Base-by-base conservation (phyloP, 768 basidiomycete genomes). In the Mycena maculata region DNA sequence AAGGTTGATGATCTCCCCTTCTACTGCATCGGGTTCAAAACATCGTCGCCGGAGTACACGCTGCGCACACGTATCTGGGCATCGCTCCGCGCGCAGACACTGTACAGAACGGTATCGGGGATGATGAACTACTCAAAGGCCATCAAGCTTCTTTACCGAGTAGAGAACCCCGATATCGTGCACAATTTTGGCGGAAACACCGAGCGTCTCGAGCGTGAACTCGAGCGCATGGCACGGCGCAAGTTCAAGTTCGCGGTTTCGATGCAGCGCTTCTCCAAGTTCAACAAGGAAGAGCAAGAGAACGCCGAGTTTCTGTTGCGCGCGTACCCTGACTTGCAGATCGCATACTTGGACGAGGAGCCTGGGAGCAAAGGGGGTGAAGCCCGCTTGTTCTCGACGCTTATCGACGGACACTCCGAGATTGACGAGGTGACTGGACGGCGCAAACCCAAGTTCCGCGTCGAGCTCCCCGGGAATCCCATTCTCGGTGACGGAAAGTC, bases 71-170 rank as follows among this genome's bases (percentile, higher is more conserved):
- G 98, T 79, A 99, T 99, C 72, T 99, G 98, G 98, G 97, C 98
- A 2, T 98, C 96, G 3, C 87, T 99, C 28, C 94, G 98, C 59
- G 96, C 96, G 7, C 98, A 99, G 81, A 99, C 98, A 0, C 88
- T 99, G 33, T 99, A 99, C 80, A 92, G 98, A 69, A 99, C 98
- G 13, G 95, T 99, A 22, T 99, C 98, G 6, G 98, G 98, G 68
- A 98, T 99, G 95, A 99, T 99, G 98, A 99, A 99, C 83, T 99
- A 99, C 82, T 93, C 95, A 74, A 99, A 99, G 82, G 98, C 98
- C 27, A 97, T 99, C 90, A 99, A 99, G 80, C 87, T 99, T 39
- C 87, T 99, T 22, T 99, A 99, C 79, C 94, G 98, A 38, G 97
- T 99, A 68, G 98, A 99, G 81, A 99, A 98, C 79, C 98, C 98